phyloP scores from a whole-genome alignment of 306 rosid species.

The Mimosa bimucronata region DNA sequence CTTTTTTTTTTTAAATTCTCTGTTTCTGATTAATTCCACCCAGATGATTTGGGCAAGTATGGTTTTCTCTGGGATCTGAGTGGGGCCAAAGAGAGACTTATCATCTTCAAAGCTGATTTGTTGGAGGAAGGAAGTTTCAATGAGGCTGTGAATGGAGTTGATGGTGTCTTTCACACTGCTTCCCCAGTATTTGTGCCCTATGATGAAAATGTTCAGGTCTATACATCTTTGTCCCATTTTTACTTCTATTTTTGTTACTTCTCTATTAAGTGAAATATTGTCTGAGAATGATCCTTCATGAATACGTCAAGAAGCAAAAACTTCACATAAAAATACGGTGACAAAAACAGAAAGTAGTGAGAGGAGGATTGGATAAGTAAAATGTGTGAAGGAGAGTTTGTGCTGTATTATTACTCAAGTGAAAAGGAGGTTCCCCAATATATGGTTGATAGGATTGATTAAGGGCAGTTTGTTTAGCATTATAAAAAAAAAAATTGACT shows the following conservation, averaged over 20 bases:
- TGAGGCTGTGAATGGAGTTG: constrained; percentile 66
- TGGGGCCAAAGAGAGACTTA: constrained; percentile 73
- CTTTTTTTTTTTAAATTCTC: not conserved
- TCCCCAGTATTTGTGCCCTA: constrained; percentile 72
- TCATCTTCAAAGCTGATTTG: constrained; percentile 64
- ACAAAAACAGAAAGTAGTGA: not conserved
- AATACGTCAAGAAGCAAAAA: too few species aligned
- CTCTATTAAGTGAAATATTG: not conserved
- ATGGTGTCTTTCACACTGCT: constrained; percentile 85
- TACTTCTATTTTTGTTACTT: not conserved
- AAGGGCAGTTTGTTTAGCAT: not conserved
- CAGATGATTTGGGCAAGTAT: constrained; percentile 57
- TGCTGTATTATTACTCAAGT: too few species aligned
- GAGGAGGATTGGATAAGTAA: too few species aligned
- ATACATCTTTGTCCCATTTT: not conserved
- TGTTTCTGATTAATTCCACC: not conserved
- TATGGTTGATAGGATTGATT: not conserved
- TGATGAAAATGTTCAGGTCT: constrained; percentile 64
- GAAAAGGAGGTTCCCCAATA: too few species aligned
- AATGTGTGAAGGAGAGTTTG: not conserved
- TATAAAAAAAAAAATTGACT: not conserved
- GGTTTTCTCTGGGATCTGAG: constrained; percentile 57
- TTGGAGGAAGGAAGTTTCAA: constrained; percentile 70
- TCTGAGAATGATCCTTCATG: too few species aligned
- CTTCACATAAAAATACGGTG: too few species aligned